phyloP scores from a whole-genome alignment of 129 eudicot species.

The Escallonia rubra region DNA sequence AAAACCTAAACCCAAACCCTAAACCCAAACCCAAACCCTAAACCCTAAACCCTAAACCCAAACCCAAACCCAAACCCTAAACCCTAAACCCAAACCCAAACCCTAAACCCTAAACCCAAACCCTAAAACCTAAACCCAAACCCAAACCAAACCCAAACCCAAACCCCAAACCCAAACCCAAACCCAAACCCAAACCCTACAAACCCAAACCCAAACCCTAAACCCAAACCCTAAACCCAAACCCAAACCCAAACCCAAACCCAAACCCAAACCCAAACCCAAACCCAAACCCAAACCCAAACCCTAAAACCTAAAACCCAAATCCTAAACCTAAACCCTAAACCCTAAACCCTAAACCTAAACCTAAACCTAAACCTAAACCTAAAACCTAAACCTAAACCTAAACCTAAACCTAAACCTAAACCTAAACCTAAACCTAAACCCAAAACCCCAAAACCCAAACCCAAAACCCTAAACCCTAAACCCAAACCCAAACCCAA shows the following conservation, averaged over 20 bases:
- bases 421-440: not conserved
- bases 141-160: too few relatives aligned
- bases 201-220: not conserved
- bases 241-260: too few relatives aligned
- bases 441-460: too few relatives aligned
- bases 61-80: slow-evolving; percentile 1
- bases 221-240: slow-evolving; percentile 6
- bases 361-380: not conserved
- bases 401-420: not conserved
- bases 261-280: slow-evolving; percentile 2
- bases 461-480: too few relatives aligned
- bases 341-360: slow-evolving; percentile 3
- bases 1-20: not conserved
- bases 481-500: slow-evolving; percentile 5
- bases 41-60: slow-evolving; percentile 3
- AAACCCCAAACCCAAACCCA: too few relatives aligned
- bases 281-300: slow-evolving; percentile 3
- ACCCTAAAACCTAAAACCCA: too few relatives aligned
- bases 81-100: slow-evolving; percentile 2
- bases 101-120: slow-evolving; percentile 6
- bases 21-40: not conserved
- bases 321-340: not conserved
- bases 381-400: too few relatives aligned
- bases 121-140: too few relatives aligned
- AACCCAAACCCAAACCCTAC: not conserved